phyloP scores from a whole-genome alignment of 805 yeast species.

The Candida cerambycidarum region DNA sequence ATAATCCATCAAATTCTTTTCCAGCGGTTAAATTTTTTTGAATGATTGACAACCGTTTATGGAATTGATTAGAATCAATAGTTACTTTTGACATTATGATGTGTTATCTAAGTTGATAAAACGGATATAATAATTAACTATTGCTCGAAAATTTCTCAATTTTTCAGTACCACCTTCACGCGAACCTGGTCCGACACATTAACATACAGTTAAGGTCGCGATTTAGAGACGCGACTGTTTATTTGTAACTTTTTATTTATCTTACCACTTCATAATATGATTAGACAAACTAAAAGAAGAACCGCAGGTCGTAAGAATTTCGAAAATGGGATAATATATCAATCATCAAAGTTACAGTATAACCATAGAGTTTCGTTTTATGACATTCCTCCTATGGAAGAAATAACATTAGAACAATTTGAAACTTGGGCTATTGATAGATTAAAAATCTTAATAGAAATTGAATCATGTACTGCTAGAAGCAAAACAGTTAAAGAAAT shows the following conservation, averaged over 20 bases:
- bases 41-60: constrained; percentile 47
- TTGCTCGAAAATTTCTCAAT: constrained; percentile 6
- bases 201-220: not conserved
- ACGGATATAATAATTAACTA: not conserved
- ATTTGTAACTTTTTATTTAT: not conserved
- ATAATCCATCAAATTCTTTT: constrained; percentile 25
- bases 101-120: not conserved
- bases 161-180: not conserved
- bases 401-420: constrained; percentile 88
- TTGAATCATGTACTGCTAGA: constrained; percentile 72
- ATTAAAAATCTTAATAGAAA: constrained; percentile 75
- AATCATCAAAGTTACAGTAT: constrained; percentile 39
- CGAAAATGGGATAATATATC: constrained; percentile 33
- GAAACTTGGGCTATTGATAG: constrained; percentile 96
- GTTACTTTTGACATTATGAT: constrained; percentile 55
- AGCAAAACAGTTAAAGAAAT: constrained; percentile 64
- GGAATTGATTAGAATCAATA: constrained; percentile 53
- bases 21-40: constrained; percentile 33
- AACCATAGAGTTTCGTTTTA: constrained; percentile 69
- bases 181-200: not conserved
- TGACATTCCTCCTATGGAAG: constrained; percentile 72
- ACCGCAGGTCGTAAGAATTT: constrained; percentile 73
- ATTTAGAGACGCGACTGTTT: constrained; percentile 4
- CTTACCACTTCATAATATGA: constrained; percentile 43
- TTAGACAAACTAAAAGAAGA: constrained; percentile 71